A percentile compares a stretch with the other conserved stretches of the same genome.
phyloP scores from a whole-genome alignment of 2,329 filamentous ascomycete genomes.

The Acarospora socialis region DNA sequence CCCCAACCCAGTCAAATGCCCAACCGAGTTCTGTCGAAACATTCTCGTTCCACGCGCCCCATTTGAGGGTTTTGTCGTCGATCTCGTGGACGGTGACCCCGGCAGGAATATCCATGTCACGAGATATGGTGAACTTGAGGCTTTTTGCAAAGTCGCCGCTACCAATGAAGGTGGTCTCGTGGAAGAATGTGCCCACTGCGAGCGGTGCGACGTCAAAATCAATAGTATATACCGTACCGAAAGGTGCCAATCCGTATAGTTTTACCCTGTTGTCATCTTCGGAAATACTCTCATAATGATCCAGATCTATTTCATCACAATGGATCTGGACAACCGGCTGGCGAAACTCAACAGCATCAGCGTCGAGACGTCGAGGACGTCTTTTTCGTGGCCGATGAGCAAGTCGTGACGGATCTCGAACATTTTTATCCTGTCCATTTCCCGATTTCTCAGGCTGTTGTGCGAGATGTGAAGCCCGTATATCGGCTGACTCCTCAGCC shows the following conservation, averaged over 20 bases:
- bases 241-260: constrained; percentile 33
- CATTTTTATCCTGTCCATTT: constrained; percentile 11
- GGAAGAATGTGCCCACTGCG: constrained; percentile 39
- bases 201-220: constrained; percentile 40
- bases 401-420: constrained; percentile 23
- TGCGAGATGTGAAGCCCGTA: constrained; percentile 17
- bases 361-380: constrained; percentile 31
- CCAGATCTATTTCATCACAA: not conserved
- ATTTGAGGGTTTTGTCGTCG: constrained; percentile 25
- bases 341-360: constrained; percentile 31
- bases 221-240: constrained; percentile 35
- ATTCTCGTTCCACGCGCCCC: constrained; percentile 42
- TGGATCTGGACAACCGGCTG: constrained; percentile 19
- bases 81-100: constrained; percentile 27
- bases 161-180: constrained; percentile 42
- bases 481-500: constrained; percentile 18
- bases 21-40: constrained; percentile 33
- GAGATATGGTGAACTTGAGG: constrained; percentile 22
- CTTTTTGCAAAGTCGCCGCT: constrained; percentile 38
- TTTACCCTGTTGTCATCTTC: constrained; percentile 8
- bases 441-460: constrained; percentile 6
- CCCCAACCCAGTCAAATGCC: constrained; percentile 23
- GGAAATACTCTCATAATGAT: too few relatives aligned
- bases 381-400: constrained; percentile 19
- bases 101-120: constrained; percentile 30